Base-by-base conservation (phyloP, 768 basidiomycete species). In the Amanita rubescens region DNA sequence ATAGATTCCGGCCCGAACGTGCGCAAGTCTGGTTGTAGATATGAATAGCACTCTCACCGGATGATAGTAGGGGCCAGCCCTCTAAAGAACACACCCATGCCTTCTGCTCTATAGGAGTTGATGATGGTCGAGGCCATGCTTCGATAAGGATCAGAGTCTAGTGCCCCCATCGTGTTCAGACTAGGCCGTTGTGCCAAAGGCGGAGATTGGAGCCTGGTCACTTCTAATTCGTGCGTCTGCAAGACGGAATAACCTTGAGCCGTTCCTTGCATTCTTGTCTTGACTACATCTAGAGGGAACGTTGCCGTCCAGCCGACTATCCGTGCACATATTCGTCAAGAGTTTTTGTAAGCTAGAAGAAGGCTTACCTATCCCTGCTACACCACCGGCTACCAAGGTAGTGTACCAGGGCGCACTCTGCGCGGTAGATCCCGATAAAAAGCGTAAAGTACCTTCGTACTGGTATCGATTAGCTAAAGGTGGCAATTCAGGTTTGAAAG, bases 201-300 rank as follows among this genome's bases (percentile, higher is more conserved):
- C n/a, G n/a, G 41, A 20, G 41, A 43, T 6, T 12, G 19, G 20
- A 12, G 14, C 41, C 17, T 24, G 12, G 19, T 4, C 19, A 19
- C 10, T 6, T 43, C 17, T 9, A 19, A 7, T 27, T 6, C 15
- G n/a, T 3, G 45, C n/a, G 1, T 32, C 6, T 32, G 45, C 32
- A 15, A 33, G 33, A 20, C 48, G 3, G 47, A 5, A 10, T 47
- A 8, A 5, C 33, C 41, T 35, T 42, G 51, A 8, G 19, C 15
- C 6, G 49, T 73, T 25, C 80, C 80, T 66, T 96, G 93, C 60
- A 94, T 80, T 5, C 92, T 81, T 12, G 94, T 94, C 71, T 96
- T 95, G 56, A 94, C 76, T 3, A 93, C 87, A 62, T 96, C 93
- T 52, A 93, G 73, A 2, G 91, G 90, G 65, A 95, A 96, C 1